These are phyloP conservation scores for Ceratocystis eucalypticola DNA, from an alignment of 2,329 filamentous ascomycete genomes.

Conservation along the genomic window DNA sequence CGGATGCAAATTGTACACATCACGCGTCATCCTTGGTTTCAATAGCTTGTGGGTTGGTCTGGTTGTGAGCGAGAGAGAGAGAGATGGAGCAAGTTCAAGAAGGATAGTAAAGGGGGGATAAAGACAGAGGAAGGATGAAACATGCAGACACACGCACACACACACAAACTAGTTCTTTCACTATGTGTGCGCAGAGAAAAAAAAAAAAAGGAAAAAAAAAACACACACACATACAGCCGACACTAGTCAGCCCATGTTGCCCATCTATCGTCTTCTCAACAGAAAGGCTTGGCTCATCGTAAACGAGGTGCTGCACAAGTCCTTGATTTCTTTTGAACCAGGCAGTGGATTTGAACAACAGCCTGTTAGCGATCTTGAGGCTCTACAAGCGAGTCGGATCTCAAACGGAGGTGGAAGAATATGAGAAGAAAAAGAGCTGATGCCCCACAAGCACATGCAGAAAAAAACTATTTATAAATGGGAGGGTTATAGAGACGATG, in stretches of 20 bases:
- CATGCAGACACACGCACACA: not conserved
- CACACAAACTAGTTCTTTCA: not conserved
- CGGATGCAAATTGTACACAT: not conserved
- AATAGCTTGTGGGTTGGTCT: not conserved
- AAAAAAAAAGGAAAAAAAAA: too few relatives aligned
- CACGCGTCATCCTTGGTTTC: constrained; percentile 4
- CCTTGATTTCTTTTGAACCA: not conserved
- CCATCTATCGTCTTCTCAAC: too few relatives aligned
- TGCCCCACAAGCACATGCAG: not conserved
- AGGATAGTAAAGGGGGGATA: not conserved
- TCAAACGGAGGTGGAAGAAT: not conserved
- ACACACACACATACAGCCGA: not conserved
- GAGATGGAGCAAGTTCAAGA: constrained; percentile 2
- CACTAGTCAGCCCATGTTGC: too few relatives aligned
- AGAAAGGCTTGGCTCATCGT: too few relatives aligned
- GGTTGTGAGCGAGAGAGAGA: not conserved
- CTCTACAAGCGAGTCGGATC: not conserved
- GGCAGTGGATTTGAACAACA: not conserved
- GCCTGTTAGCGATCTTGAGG: not conserved
- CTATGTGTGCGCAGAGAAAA: too few relatives aligned
- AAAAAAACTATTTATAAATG: not conserved
- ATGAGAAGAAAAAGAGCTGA: not conserved
- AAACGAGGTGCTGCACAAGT: not conserved
- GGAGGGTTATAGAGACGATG: not conserved
- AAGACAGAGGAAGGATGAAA: not conserved